Evolutionary conservation across 371 early-diverging fungal species (phyloP), one percentile per base, ranked within the genome.

Genomic region (Rhizopus sp.): DNA sequence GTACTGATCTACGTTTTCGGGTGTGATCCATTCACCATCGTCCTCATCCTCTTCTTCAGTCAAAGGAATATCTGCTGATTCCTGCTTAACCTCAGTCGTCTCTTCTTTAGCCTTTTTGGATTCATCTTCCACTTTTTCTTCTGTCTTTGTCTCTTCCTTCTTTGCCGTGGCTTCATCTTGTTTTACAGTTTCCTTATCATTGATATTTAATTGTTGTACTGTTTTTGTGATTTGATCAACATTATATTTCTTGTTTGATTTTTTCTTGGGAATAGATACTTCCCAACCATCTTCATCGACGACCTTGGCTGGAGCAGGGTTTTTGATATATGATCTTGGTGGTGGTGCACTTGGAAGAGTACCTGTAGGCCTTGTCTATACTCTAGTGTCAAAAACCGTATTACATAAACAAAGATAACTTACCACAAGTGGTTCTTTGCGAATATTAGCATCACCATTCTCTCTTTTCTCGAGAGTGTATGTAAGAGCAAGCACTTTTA

Each of bases 1-100:
- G 67, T 84, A 80, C 60, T 85, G 77, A 37, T 85, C 75, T 37
- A 96, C 77, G 64, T 95, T 97, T 13, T 80, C 72, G 1, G 98
- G 97, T 9, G 98, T 97, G 63, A 98, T 97, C 98, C 98, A 98
- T 35, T 83, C 93, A 48, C 89, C 93, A 42, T 85, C 90, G 58
- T 80, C 85, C 34, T 82, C 84, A 46, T 81, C 80, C 3, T 39
- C 39, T 33, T 41, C 68, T 42, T 70, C 77, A 32, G 51, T 55
- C 7, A 60, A 53, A 53, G 63, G 64, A 40, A 59, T 34, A 34
- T 16, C 45, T 44, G 13, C 41, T 5, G 45, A n/a, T 40, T 57
- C 49, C 16, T 64, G 57, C 23, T 60, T 59, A 30, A 66, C 82
- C 60, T 82, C 80, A 57, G 80, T 76, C 51, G 81, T 71, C 29